A percentile compares a stretch with the other conserved stretches of the same genome.
Evolutionary conservation across 2,329 filamentous ascomycete genomes (phyloP).

Genomic region (Knoxdaviesia proteae): DNA sequence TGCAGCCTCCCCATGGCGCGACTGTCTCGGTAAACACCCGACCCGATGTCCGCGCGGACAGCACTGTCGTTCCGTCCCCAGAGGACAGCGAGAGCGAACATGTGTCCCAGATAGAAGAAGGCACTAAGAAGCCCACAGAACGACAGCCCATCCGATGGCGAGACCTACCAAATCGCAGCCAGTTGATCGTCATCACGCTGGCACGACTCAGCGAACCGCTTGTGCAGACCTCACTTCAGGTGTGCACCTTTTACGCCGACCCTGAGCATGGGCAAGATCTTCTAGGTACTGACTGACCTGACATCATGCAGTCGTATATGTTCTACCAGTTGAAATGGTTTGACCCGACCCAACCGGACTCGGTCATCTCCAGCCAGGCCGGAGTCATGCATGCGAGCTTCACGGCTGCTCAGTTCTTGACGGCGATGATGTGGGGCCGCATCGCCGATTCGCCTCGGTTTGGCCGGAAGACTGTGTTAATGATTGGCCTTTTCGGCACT

Average conservation of each 20-base stretch:
- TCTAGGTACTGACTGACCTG: not conserved
- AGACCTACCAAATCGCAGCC: conserved; percentile 54
- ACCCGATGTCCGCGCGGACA: too few species aligned
- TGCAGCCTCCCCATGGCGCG: too few species aligned
- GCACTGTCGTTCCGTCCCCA: too few species aligned
- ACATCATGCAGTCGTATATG: conserved; percentile 42
- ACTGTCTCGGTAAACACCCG: too few species aligned
- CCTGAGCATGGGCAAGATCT: not conserved
- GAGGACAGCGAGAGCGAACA: too few species aligned
- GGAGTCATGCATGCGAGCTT: conserved; percentile 63
- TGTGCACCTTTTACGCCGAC: conserved; percentile 5
- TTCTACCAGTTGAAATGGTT: conserved; percentile 81
- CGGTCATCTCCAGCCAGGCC: conserved; percentile 55
- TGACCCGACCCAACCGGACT: conserved; percentile 26
- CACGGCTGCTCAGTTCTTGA: conserved; percentile 63
- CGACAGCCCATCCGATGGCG: conserved; percentile 26
- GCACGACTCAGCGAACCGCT: conserved; percentile 66
- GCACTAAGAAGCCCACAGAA: too few species aligned
- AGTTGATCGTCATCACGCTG: conserved; percentile 57
- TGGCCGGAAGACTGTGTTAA: conserved; percentile 58
- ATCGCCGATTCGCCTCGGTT: conserved; percentile 39
- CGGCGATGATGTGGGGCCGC: conserved; percentile 65
- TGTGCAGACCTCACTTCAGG: conserved; percentile 51
- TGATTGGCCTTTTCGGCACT: conserved; percentile 56
- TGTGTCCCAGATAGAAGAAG: too few species aligned